Evolutionary conservation across 768 basidiomycete species (phyloP).

Genomic region (Kwoniella mangroviensis): DNA sequence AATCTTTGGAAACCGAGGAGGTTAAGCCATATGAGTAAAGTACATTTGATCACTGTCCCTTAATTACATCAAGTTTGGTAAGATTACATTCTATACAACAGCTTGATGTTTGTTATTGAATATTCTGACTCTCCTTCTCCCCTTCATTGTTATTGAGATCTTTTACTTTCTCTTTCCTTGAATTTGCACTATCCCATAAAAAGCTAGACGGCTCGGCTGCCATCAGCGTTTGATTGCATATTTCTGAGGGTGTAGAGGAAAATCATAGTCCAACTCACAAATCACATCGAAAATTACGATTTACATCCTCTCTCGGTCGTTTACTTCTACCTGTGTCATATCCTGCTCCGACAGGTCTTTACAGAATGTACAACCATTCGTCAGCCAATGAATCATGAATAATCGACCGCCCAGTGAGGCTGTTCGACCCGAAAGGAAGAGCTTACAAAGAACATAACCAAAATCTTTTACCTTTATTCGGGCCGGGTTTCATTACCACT

Average conservation of each 20-base stretch:
- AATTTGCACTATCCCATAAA: conserved; percentile 56
- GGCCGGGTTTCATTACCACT: conserved; percentile 57
- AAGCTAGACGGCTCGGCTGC: conserved; percentile 36
- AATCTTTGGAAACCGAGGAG: no score
- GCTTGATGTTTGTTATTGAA: background rate
- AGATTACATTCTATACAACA: background rate
- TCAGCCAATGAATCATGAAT: conserved; percentile 7
- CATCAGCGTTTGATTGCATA: no score
- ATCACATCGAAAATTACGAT: conserved; percentile 55
- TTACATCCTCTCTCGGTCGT: conserved; percentile 54
- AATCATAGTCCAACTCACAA: conserved; percentile 42
- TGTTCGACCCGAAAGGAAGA: background rate
- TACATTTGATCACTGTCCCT: no score
- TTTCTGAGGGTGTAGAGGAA: no score
- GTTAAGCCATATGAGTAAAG: no score
- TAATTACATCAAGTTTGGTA: no score
- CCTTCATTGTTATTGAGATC: background rate
- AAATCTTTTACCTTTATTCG: conserved; percentile 57
- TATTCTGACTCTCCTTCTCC: background rate
- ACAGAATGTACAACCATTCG: background rate
- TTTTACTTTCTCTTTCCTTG: conserved; percentile 34
- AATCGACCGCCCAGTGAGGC: no score
- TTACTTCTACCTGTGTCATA: conserved; percentile 55
- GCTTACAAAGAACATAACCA: conserved; percentile 57
- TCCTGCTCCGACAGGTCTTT: conserved; percentile 55